Evolutionary conservation across 305 asterid species (phyloP).

Genomic region (Coffea humblotiana): DNA sequence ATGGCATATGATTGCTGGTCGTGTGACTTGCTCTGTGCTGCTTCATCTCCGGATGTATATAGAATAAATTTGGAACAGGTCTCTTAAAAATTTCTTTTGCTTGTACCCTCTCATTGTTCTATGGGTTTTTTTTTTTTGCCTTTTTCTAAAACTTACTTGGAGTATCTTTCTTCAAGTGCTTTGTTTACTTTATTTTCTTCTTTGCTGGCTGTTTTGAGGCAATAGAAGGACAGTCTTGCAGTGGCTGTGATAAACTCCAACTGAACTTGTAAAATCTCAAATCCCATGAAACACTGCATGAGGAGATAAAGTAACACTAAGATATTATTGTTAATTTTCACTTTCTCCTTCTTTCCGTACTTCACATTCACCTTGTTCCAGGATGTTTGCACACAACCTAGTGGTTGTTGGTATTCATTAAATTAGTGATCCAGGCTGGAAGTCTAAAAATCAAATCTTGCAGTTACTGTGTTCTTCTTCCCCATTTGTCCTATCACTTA

Average conservation of each 20-base stretch:
- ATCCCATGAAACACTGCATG: background rate
- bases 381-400: background rate
- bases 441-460: background rate
- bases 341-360: background rate
- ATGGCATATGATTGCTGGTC: conserved; percentile 87
- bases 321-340: background rate
- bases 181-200: background rate
- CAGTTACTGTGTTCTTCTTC: background rate
- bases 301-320: background rate
- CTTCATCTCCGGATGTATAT: conserved; percentile 93
- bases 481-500: background rate
- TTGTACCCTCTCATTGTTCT: conserved; percentile 4
- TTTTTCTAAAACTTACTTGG: no score
- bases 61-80: conserved; percentile 97
- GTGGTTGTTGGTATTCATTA: background rate
- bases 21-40: conserved; percentile 92
- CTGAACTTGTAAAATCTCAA: background rate
- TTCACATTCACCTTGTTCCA: background rate
- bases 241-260: background rate
- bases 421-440: background rate
- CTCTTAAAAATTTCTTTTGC: conserved; percentile 17
- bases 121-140: no score
- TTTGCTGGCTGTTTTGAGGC: conserved; percentile 11
- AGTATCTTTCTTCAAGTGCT: background rate
- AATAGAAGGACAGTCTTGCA: background rate